Conservation (phyloP, 345 rosid species). For the Punica granatum region DNA sequence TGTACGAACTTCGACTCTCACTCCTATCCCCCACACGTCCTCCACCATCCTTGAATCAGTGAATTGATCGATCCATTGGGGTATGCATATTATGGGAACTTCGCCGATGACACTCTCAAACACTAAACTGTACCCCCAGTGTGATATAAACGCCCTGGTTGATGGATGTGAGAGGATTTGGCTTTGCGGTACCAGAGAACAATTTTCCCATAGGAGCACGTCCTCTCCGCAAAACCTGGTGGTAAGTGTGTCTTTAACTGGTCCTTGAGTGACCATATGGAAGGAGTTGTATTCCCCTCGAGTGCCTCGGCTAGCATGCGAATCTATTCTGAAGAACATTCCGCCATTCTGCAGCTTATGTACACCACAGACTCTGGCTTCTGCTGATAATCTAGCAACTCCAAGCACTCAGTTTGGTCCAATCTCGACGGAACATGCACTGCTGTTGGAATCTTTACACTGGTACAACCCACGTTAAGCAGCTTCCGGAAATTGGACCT, state of each 20-base stretch:
- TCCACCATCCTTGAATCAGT: background rate
- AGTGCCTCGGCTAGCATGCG: background rate
- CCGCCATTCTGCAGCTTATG: background rate
- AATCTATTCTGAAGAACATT: background rate
- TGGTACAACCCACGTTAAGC: too few relatives aligned
- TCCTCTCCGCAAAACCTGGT: background rate
- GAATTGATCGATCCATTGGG: background rate
- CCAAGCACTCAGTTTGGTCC: background rate
- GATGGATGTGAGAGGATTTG: background rate
- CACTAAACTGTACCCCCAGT: background rate
- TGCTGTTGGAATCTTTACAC: too few relatives aligned
- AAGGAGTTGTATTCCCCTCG: background rate
- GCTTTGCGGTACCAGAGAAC: background rate
- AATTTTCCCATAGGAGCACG: background rate
- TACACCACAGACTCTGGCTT: background rate
- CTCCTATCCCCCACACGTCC: background rate
- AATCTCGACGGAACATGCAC: too few relatives aligned
- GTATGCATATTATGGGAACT: background rate
- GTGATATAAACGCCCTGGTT: background rate
- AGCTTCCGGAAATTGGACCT: too few relatives aligned
- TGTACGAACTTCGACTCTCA: background rate
- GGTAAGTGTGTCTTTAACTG: background rate
- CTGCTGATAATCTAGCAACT: background rate
- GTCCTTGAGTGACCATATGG: background rate
- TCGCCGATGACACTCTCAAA: background rate